Percentiles rank a stretch among this genome's conserved stretches.
phyloP scores from a whole-genome alignment of 1,284 basidiomycete species.

The Marasmius tenuissimus region DNA sequence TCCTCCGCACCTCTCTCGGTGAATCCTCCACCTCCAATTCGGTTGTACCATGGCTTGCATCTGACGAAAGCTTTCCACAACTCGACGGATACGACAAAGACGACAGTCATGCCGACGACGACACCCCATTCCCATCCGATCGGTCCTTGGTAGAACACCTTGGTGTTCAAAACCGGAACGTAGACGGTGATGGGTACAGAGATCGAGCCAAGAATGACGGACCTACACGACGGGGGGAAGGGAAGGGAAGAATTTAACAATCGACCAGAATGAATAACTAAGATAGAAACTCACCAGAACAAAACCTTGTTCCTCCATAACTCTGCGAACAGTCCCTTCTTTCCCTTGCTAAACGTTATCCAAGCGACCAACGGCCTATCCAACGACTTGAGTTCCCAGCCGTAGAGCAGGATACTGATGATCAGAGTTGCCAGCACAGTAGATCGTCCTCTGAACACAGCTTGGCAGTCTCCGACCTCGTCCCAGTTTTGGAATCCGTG shows the following conservation, averaged over 20 bases:
- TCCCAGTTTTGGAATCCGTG: conserved; percentile 23
- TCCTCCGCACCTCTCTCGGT: too few species aligned
- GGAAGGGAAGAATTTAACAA: background rate
- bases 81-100: conserved; percentile 36
- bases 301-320: conserved; percentile 53
- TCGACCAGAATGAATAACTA: background rate
- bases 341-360: conserved; percentile 34
- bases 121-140: conserved; percentile 48
- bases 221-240: background rate
- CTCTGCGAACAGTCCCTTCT: conserved; percentile 31
- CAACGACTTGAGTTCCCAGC: conserved; percentile 42
- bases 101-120: conserved; percentile 34
- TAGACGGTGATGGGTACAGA: conserved; percentile 38
- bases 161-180: conserved; percentile 42
- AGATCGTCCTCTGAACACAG: conserved; percentile 54
- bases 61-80: conserved; percentile 32
- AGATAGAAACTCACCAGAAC: conserved; percentile 28
- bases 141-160: conserved; percentile 40
- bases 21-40: background rate
- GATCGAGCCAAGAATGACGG: background rate
- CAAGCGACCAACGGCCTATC: conserved; percentile 37
- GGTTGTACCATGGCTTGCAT: conserved; percentile 2
- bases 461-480: conserved; percentile 30
- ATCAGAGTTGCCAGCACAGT: conserved; percentile 54
- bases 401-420: conserved; percentile 45